These are phyloP conservation scores for Globisporangium barbulae DNA, from an alignment of 352 stramenopile species.

Conservation along the genomic window DNA sequence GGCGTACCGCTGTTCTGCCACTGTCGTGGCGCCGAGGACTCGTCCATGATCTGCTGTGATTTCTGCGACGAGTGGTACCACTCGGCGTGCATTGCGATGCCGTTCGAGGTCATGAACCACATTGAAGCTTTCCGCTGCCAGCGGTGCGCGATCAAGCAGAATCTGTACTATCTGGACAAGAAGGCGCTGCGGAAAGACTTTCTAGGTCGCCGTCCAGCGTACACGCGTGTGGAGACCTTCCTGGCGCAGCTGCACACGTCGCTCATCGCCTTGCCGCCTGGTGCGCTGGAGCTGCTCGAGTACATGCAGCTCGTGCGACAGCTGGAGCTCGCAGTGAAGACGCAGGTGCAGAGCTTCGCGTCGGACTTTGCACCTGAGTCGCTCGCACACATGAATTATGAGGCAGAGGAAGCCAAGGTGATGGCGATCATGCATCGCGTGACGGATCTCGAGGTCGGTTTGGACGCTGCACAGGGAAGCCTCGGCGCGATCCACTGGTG, in stretches of 20 bases:
- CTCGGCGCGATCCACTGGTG: constrained; percentile 76
- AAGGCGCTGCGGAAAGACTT: constrained; percentile 43
- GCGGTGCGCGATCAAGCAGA: constrained; percentile 58
- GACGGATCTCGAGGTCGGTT: constrained; percentile 50
- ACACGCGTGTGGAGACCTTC: constrained; percentile 50
- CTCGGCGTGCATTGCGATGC: constrained; percentile 62
- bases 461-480: constrained; percentile 49
- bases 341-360: constrained; percentile 43
- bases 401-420: constrained; percentile 29
- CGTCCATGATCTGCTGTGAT: constrained; percentile 87
- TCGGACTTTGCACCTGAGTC: constrained; percentile 43
- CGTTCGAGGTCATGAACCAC: constrained; percentile 42
- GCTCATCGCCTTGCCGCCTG: constrained; percentile 49
- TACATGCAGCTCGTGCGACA: constrained; percentile 38
- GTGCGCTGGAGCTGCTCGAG: constrained; percentile 42
- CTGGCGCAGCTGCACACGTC: constrained; percentile 50
- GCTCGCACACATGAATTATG: constrained; percentile 47
- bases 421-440: constrained; percentile 54
- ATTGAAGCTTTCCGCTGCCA: constrained; percentile 74
- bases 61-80: constrained; percentile 89
- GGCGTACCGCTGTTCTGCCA: constrained; percentile 57
- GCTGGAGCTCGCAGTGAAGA: constrained; percentile 25
- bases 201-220: constrained; percentile 43
- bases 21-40: constrained; percentile 56
- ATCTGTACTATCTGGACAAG: constrained; percentile 70